Evolutionary conservation across 2,329 filamentous ascomycete genomes (phyloP).

Genomic region (Cercospora sp.): DNA sequence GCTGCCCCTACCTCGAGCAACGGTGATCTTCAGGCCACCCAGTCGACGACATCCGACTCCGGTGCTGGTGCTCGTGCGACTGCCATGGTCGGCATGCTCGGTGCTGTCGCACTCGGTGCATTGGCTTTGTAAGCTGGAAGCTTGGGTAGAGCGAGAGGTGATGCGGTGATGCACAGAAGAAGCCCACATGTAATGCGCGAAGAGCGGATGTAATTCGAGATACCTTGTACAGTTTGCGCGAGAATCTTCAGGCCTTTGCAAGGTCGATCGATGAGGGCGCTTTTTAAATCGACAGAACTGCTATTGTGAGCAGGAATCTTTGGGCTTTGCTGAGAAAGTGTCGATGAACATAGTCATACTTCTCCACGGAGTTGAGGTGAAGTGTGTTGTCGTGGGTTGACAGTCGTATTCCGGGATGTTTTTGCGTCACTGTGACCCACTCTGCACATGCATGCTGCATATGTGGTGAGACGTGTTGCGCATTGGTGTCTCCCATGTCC

Average conservation of each 20-base stretch:
- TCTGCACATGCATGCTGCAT: slow-evolving; percentile 2
- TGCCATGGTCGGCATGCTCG: slow-evolving; percentile 31
- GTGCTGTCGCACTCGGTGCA: slow-evolving; percentile 33
- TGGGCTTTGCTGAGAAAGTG: neutral
- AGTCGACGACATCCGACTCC: slow-evolving; percentile 8
- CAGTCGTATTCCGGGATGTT: neutral
- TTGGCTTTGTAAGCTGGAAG: slow-evolving; percentile 26
- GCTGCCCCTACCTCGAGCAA: slow-evolving; percentile 9
- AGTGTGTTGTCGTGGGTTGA: neutral
- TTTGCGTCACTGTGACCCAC: slow-evolving; percentile 4
- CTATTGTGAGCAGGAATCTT: neutral
- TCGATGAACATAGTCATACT: neutral
- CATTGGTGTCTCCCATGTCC: neutral
- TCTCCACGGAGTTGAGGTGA: neutral
- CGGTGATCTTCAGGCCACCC: slow-evolving; percentile 7
- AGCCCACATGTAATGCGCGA: neutral
- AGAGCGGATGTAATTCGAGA: neutral
- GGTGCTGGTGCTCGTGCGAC: slow-evolving; percentile 30
- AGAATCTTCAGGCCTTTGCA: neutral
- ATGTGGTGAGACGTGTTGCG: slow-evolving; percentile 7
- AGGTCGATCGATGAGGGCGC: neutral
- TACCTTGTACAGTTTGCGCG: neutral
- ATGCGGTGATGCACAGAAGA: neutral
- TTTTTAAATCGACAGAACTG: neutral
- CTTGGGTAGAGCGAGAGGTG: too few relatives aligned